Conservation (phyloP, 345 rosid genomes). For the Zanthoxylum bungeanum region DNA sequence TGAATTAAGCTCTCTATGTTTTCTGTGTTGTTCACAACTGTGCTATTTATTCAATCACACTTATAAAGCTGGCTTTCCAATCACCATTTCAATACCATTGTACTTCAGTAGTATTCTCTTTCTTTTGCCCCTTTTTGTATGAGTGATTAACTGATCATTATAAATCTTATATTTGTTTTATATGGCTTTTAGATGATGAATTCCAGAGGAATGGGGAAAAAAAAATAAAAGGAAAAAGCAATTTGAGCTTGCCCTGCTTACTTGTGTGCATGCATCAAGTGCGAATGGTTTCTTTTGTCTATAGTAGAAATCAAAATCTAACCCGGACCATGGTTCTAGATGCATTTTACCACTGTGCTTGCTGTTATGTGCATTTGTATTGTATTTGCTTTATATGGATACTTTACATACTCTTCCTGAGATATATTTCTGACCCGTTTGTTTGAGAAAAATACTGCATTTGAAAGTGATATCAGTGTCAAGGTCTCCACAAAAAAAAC, state of each 20-base stretch:
- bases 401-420: neutral
- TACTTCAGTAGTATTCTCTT: neutral
- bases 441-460: neutral
- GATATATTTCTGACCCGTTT: neutral
- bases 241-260: neutral
- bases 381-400: conserved; percentile 15
- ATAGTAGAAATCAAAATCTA: neutral
- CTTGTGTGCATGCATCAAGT: neutral
- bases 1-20: conserved; percentile 1
- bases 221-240: neutral
- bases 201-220: neutral
- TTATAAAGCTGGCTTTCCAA: neutral
- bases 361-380: neutral
- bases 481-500: conserved; percentile 8
- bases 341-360: neutral
- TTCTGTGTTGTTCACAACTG: neutral
- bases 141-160: neutral
- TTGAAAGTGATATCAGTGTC: conserved; percentile 4
- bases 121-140: neutral
- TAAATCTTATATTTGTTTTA: neutral
- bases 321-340: neutral
- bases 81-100: neutral
- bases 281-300: neutral
- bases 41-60: neutral
- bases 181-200: neutral